These are phyloP conservation scores for Phaseolus coccineus DNA, from an alignment of 331 rosid genomes.

Conservation along the genomic window DNA sequence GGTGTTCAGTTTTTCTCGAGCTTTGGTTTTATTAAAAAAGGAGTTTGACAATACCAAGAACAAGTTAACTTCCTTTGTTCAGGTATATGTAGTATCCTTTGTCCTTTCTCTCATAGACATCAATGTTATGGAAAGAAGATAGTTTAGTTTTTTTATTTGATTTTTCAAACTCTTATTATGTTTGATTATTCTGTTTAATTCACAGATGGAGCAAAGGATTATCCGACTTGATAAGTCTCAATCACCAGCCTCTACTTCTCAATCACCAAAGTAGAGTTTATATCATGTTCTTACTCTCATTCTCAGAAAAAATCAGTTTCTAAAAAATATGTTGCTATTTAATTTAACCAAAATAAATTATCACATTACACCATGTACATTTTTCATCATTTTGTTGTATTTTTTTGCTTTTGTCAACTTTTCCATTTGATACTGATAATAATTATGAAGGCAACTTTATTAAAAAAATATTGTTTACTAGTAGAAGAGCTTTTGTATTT, in stretches of 20 bases:
- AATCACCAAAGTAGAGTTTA: conserved; percentile 15
- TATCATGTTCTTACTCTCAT: background rate
- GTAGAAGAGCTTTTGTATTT: too few relatives aligned
- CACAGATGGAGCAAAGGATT: conserved; percentile 60
- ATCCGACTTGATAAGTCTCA: conserved; percentile 42
- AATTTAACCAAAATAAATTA: too few relatives aligned
- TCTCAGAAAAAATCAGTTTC: background rate
- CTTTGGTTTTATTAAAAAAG: conserved; percentile 47
- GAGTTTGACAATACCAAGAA: conserved; percentile 52
- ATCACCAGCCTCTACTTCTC: conserved; percentile 3
- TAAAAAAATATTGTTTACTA: too few relatives aligned
- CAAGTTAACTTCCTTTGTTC: conserved; percentile 54
- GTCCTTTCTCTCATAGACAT: conserved; percentile 6
- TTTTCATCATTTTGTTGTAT: too few relatives aligned
- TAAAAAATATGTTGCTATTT: too few relatives aligned
- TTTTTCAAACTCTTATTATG: background rate
- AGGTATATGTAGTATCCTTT: conserved; percentile 50
- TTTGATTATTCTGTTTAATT: background rate
- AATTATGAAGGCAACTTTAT: too few relatives aligned
- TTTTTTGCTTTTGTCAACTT: too few relatives aligned
- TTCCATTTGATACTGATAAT: too few relatives aligned
- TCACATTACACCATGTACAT: too few relatives aligned
- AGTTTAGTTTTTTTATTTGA: background rate
- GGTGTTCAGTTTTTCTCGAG: conserved; percentile 51
- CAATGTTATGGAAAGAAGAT: background rate